Evolutionary conservation across 768 basidiomycete species (phyloP), one percentile per base, ranked within the genome.

Genomic region (Hygrophoropsis aurantiaca): DNA sequence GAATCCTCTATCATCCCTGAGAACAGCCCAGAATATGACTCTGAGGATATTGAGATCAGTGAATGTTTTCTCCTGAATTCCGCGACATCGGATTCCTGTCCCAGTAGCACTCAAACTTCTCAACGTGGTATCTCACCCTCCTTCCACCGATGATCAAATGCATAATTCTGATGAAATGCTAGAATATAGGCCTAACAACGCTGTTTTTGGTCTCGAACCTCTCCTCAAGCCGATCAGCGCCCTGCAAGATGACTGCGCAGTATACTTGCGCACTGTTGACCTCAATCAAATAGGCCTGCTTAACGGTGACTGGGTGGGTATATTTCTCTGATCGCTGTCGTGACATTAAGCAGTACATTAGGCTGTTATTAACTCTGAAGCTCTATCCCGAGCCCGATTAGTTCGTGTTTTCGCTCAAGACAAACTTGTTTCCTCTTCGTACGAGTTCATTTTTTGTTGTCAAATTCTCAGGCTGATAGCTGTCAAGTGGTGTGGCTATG

Each of bases 241-340:
- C 1, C 40, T 59, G 9, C 55, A 74, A 27, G 81, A 85, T 44
- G 75, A 85, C 41, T 69, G 66, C 34, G 77, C 84, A 3, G 54
- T 90, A 0, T 88, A 84, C 60, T 54, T 87, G 26, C 74, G 76
- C 25, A 81, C 85, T 2, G 58, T 71, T n/a, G 82, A 87, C 48
- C 70, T 93, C 13, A 75, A 79, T 32, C 77, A 71, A 43, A 67
- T 88, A 34, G 89, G 90, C 11, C 61, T 84, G 5, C 71, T 89
- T 41, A 78, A 79, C 51, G 84, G 84, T 25, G 90, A 91, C 58
- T 93, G 90, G 91, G 90, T 87, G 63, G 37, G 74, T 54, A 8
- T 38, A 39, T 44, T 30, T 20, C 32, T 33, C 27, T 2, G 8
- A 27, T 50, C 16, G 16, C 26, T 42, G 40, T 32, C 16, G 7